These are phyloP conservation scores for Phialophora expanda DNA, from an alignment of 2,329 filamentous ascomycete genomes.

Conservation along the genomic window DNA sequence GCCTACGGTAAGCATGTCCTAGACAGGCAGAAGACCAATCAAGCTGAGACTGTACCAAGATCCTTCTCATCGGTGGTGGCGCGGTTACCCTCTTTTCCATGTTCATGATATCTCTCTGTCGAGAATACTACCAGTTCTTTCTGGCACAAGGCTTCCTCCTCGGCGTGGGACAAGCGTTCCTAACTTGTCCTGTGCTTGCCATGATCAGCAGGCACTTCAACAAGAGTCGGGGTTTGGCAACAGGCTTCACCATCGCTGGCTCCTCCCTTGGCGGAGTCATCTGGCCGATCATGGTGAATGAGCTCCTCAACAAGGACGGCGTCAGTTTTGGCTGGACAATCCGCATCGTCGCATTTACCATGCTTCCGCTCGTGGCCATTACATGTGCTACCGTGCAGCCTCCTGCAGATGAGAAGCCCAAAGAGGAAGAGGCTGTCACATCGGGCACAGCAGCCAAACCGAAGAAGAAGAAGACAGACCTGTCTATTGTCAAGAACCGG, in stretches of 20 bases:
- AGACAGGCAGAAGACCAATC: background rate
- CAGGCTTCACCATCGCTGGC: slow-evolving; percentile 55
- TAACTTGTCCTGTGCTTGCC: slow-evolving; percentile 55
- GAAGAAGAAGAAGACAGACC: slow-evolving; percentile 40
- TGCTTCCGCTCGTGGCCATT: slow-evolving; percentile 53
- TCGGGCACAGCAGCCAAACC: background rate
- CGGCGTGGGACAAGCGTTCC: slow-evolving; percentile 50
- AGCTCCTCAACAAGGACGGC: slow-evolving; percentile 53
- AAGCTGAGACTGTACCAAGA: slow-evolving; percentile 17
- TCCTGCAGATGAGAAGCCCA: slow-evolving; percentile 8
- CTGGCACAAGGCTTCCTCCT: slow-evolving; percentile 56
- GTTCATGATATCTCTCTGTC: slow-evolving; percentile 51
- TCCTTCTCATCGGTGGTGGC: slow-evolving; percentile 40
- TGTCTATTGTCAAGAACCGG: slow-evolving; percentile 40
- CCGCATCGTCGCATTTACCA: slow-evolving; percentile 59
- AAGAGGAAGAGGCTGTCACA: background rate
- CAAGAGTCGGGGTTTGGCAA: slow-evolving; percentile 53
- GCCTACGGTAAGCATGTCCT: slow-evolving; percentile 42
- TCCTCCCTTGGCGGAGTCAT: slow-evolving; percentile 60
- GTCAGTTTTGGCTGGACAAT: slow-evolving; percentile 61
- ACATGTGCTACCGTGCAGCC: slow-evolving; percentile 42
- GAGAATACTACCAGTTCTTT: slow-evolving; percentile 59
- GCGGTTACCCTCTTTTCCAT: slow-evolving; percentile 35
- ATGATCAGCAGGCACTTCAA: slow-evolving; percentile 56
- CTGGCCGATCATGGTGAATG: slow-evolving; percentile 56